phyloP scores from a whole-genome alignment of 208 protist species.

The Wallacemonas rigidus region DNA sequence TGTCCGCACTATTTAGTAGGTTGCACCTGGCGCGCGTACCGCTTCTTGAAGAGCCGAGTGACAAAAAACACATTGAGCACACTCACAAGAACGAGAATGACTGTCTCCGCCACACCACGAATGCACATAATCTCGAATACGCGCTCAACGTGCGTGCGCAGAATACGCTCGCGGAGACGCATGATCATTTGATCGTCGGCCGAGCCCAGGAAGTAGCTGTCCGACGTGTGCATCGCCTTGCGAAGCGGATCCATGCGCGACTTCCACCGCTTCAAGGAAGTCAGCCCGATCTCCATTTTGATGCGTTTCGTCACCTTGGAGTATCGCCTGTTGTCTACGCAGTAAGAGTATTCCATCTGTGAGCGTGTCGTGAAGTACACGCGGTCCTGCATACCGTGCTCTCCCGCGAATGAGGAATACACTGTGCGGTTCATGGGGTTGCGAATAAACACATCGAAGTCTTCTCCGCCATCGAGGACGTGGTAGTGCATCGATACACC shows the following conservation, averaged over 20 bases:
- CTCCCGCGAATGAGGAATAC: constrained; percentile 75
- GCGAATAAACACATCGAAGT: constrained; percentile 79
- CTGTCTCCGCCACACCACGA: constrained; percentile 56
- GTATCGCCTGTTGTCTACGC: constrained; percentile 78
- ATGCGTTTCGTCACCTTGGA: constrained; percentile 52
- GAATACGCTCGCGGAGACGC: constrained; percentile 55
- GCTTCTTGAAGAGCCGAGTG: constrained; percentile 30
- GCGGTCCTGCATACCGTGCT: constrained; percentile 68
- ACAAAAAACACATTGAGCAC: constrained; percentile 63
- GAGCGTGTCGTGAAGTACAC: constrained; percentile 80
- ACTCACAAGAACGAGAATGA: constrained; percentile 58
- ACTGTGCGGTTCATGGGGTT: constrained; percentile 56
- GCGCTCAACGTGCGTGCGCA: constrained; percentile 68
- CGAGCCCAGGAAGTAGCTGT: constrained; percentile 75
- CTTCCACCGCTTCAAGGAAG: constrained; percentile 80
- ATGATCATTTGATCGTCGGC: constrained; percentile 82
- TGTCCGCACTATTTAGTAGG: not conserved
- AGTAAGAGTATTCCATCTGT: constrained; percentile 71
- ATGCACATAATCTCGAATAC: constrained; percentile 53
- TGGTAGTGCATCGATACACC: constrained; percentile 75
- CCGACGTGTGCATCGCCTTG: constrained; percentile 60
- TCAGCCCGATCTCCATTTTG: constrained; percentile 71
- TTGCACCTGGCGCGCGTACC: not conserved
- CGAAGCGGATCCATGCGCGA: constrained; percentile 72
- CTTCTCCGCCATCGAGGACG: constrained; percentile 56